These are phyloP conservation scores for Alternaria angustiovoidea DNA, from an alignment of 2,329 filamentous ascomycete genomes.

Conservation along the genomic window DNA sequence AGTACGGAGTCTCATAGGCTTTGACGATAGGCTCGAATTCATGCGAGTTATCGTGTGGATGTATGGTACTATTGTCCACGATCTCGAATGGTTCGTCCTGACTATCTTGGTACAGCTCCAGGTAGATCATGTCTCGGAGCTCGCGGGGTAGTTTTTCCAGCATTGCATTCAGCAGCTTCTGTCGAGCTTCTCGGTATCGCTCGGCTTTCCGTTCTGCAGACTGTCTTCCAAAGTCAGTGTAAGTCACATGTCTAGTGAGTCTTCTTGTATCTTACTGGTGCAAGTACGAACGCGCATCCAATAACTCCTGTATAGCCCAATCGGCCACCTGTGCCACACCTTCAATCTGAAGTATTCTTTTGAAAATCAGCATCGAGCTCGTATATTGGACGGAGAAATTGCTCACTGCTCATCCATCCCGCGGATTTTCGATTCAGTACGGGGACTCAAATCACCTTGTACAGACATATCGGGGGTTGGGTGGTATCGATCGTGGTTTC, in stretches of 20 bases:
- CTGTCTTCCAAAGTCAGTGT: neutral
- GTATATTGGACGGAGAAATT: neutral
- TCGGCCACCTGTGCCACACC: neutral
- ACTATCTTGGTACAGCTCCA: neutral
- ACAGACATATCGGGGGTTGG: neutral
- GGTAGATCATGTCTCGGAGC: neutral
- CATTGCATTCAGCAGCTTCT: neutral
- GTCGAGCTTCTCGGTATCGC: neutral
- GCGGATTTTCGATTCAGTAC: neutral
- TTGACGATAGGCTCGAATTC: neutral
- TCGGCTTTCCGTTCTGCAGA: neutral
- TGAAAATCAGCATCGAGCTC: neutral
- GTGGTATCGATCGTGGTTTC: neutral
- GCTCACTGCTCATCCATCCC: neutral
- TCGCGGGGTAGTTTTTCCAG: neutral
- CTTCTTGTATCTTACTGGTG: neutral
- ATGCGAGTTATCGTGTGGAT: neutral
- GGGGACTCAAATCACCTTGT: neutral
- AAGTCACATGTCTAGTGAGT: neutral
- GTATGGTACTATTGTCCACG: neutral
- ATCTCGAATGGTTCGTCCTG: neutral
- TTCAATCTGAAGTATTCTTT: neutral
- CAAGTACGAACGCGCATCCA: neutral
- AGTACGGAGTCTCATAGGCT: neutral
- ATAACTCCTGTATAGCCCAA: neutral